phyloP scores from a whole-genome alignment of 441 rosid species.

The Adansonia gregorii region DNA sequence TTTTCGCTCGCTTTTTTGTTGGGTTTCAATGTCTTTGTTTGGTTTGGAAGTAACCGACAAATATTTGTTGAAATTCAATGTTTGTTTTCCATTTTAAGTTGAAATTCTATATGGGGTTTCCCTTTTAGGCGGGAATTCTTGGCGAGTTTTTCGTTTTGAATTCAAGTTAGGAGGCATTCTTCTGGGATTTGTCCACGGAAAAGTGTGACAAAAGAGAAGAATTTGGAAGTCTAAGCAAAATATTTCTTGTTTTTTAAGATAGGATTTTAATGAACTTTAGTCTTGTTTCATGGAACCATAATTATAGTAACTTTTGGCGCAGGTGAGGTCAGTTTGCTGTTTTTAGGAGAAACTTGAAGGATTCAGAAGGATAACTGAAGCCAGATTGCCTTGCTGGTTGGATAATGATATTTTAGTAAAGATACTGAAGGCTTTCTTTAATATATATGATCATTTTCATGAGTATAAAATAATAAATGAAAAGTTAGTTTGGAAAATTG shows the following conservation, averaged over 20 bases:
- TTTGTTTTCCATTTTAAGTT: constrained; percentile 10
- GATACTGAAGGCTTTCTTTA: background rate
- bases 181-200: constrained; percentile 21
- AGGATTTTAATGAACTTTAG: background rate
- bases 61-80: constrained; percentile 16
- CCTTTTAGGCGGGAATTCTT: constrained; percentile 10
- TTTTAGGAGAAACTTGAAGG: constrained; percentile 5
- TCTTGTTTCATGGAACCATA: constrained; percentile 3
- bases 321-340: constrained; percentile 15
- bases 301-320: background rate
- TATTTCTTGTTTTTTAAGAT: background rate
- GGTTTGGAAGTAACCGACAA: constrained; percentile 22
- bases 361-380: background rate
- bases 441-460: background rate
- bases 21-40: constrained; percentile 19
- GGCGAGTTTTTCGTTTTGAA: background rate
- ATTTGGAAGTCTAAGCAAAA: background rate
- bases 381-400: background rate
- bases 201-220: background rate
- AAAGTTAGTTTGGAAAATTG: background rate
- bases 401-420: background rate
- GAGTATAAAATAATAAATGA: background rate
- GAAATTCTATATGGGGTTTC: constrained; percentile 17
- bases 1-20: constrained; percentile 13
- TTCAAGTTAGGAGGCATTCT: background rate